phyloP scores from a whole-genome alignment of 2,329 filamentous ascomycete genomes.

The Pseudogymnoascus sp. region DNA sequence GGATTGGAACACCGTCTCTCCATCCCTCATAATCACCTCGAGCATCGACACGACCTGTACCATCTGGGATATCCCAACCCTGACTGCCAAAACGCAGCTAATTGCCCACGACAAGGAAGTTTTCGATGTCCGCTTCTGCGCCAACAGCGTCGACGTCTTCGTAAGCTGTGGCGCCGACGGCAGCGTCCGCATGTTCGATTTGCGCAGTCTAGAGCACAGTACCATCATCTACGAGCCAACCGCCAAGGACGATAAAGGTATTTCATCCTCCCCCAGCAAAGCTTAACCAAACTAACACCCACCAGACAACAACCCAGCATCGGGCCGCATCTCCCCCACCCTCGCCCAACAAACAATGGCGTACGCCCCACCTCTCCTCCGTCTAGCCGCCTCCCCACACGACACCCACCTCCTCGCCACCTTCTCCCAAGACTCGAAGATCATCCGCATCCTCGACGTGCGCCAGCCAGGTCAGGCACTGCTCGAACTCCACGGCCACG shows the following conservation, averaged over 20 bases:
- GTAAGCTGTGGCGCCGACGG: constrained; percentile 96
- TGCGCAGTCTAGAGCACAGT: constrained; percentile 91
- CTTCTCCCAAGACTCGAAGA: constrained; percentile 84
- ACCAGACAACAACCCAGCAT: constrained; percentile 40
- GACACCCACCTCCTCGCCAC: constrained; percentile 95
- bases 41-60: constrained; percentile 99
- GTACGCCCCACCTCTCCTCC: constrained; percentile 67
- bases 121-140: constrained; percentile 96
- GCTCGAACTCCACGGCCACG: constrained; percentile 84
- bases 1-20: constrained; percentile 96
- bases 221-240: constrained; percentile 99
- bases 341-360: constrained; percentile 69
- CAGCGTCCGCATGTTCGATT: constrained; percentile 96
- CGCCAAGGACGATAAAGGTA: constrained; percentile 71
- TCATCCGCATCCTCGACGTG: constrained; percentile 92
- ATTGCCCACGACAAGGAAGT: constrained; percentile 99
- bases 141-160: constrained; percentile 96
- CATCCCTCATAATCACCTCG: constrained; percentile 94
- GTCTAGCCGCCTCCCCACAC: constrained; percentile 84
- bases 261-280: constrained; percentile 18
- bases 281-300: constrained; percentile 14
- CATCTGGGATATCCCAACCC: constrained; percentile 97
- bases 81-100: constrained; percentile 95
- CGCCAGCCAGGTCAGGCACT: constrained; percentile 92
- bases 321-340: constrained; percentile 62